These are phyloP conservation scores for Arabis alpina DNA, from an alignment of 345 rosid species.

Conservation along the genomic window DNA sequence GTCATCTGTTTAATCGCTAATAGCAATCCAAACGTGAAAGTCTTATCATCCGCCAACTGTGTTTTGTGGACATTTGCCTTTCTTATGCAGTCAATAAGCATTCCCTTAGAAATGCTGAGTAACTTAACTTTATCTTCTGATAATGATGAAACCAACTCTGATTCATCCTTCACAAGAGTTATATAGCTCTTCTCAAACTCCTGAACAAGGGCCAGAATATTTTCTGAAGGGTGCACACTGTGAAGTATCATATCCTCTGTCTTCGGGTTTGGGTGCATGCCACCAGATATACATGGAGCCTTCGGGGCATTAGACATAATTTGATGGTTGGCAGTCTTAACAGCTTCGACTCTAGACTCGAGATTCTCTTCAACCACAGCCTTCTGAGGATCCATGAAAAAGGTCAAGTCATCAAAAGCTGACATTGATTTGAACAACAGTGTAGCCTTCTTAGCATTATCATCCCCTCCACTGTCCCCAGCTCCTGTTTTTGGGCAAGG, in stretches of 20 bases:
- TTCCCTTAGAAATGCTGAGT: constrained; percentile 58
- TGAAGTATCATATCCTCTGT: constrained; percentile 48
- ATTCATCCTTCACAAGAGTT: constrained; percentile 52
- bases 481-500: constrained; percentile 42
- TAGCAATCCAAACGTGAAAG: constrained; percentile 52
- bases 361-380: constrained; percentile 47
- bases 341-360: constrained; percentile 41
- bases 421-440: constrained; percentile 67
- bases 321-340: constrained; percentile 42
- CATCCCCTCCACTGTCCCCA: constrained; percentile 42
- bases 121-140: constrained; percentile 47
- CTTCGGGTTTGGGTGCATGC: constrained; percentile 37
- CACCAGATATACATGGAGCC: constrained; percentile 39
- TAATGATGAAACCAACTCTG: constrained; percentile 45
- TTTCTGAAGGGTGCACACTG: constrained; percentile 50
- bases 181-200: constrained; percentile 58
- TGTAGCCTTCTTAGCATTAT: constrained; percentile 51
- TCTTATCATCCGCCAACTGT: constrained; percentile 42
- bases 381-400: constrained; percentile 82
- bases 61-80: constrained; percentile 43
- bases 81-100: constrained; percentile 54
- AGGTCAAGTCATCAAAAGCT: constrained; percentile 77
- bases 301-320: constrained; percentile 38
- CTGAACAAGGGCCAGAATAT: constrained; percentile 47
- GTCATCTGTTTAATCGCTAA: constrained; percentile 64